Base-by-base conservation (phyloP, 148 eudicot genomes). In the Vaccinium vitisidaea region DNA sequence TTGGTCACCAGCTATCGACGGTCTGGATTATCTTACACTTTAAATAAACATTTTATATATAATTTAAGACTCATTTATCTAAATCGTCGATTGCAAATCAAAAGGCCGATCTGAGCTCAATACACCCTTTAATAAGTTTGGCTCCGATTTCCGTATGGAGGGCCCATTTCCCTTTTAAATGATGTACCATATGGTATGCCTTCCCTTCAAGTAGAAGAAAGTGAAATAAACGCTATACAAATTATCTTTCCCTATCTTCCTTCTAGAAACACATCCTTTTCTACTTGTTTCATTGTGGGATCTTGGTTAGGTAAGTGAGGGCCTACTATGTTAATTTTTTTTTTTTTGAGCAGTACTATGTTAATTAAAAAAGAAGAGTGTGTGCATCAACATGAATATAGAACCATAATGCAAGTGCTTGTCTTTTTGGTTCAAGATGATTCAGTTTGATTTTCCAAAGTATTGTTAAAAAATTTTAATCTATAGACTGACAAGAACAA, bases 301-400 rank as follows among this genome's bases (percentile, higher is more conserved):
- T 58, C 73, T 6, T 80, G 83, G 73, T 80, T 80, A 58, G 83
- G 83, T 80, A 56, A 56, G 73, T 61, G 30, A 27, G 71, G 83
- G 70, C 23, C 46, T 43, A 43, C 46, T 43, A 43, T 56, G 6
- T 9, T 36, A 25, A 53, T 5, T 19, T n/a, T n/a, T n/a, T n/a
- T n/a, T n/a, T n/a, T n/a, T n/a, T n/a, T n/a, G n/a, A n/a, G n/a
- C n/a, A n/a, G n/a, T 43, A 43, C 46, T 43, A 43, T 56, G 6
- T 9, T 36, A 25, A 53, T 5, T 19, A n/a, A 50, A 65, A 30
- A 80, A 16, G 56, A 30, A 70, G 39, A 13, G 30, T 70, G 12
- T 9, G 75, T 4, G 19, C 75, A 70, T 70, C 19, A 30, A 8
- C 50, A 39, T 39, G 77, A 39, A 74, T 74, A 74, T 74, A 13